Conservation (phyloP, 106 monocot species). For the Apostasia ramifera region DNA sequence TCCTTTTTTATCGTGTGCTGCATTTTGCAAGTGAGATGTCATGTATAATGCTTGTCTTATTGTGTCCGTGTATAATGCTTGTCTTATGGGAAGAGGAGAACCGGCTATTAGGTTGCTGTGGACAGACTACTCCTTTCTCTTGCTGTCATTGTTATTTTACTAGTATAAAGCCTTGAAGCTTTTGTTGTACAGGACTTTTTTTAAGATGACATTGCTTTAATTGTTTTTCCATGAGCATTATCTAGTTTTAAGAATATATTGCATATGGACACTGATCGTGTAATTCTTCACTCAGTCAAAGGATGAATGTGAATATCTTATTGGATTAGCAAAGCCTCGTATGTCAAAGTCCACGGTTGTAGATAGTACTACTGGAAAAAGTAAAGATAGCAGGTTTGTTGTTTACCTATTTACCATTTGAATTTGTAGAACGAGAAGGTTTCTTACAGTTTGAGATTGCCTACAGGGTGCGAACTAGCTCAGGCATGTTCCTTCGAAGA, state of each 20-base stretch:
- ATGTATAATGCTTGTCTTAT: background rate
- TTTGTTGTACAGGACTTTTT: no score
- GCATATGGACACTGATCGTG: background rate
- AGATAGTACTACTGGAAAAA: constrained; percentile 49
- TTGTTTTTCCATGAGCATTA: background rate
- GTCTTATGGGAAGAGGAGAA: no score
- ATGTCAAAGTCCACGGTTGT: constrained; percentile 71
- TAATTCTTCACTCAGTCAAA: constrained; percentile 35
- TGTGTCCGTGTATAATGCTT: background rate
- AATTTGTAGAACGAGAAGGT: background rate
- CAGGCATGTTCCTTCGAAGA: constrained; percentile 60
- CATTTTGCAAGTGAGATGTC: background rate
- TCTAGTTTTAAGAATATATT: background rate
- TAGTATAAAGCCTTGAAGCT: no score
- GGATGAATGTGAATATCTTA: constrained; percentile 61
- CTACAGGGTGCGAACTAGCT: constrained; percentile 61
- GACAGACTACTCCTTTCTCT: no score
- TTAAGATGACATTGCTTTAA: background rate
- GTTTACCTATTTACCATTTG: constrained; percentile 5
- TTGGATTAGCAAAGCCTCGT: constrained; percentile 44
- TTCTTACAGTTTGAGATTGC: background rate
- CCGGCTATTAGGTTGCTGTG: no score
- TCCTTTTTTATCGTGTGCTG: background rate
- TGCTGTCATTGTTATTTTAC: no score
- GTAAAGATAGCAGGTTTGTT: constrained; percentile 67